phyloP scores from a whole-genome alignment of 108 stramenopile species.

The Pseudonitzschia pungens region DNA sequence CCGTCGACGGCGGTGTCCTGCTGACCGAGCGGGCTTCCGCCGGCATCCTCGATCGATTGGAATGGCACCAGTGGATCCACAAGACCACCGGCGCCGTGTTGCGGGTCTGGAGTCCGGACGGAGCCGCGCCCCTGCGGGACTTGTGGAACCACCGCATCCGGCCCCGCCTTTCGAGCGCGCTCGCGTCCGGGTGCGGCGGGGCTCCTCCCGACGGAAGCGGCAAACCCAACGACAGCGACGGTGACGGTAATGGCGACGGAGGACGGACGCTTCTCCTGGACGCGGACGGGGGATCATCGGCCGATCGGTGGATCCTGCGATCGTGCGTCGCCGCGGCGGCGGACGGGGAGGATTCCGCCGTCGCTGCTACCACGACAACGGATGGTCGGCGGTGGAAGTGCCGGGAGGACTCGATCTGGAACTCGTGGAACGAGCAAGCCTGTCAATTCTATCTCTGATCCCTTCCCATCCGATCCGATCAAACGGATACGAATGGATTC shows the following conservation, averaged over 20 bases:
- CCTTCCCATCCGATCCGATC: not conserved
- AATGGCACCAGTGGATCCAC: constrained; percentile 39
- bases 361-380: not conserved
- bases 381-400: not conserved
- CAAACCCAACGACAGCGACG: not conserved
- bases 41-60: constrained; percentile 16
- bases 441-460: not conserved
- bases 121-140: constrained; percentile 4
- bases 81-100: constrained; percentile 12
- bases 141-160: constrained; percentile 16
- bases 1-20: not conserved
- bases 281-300: not conserved
- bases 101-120: constrained; percentile 12
- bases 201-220: not conserved
- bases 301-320: not conserved
- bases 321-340: not conserved
- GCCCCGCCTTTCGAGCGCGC: not conserved
- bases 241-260: too few relatives aligned
- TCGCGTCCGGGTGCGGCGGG: not conserved
- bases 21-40: not conserved
- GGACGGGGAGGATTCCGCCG: not conserved
- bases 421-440: not conserved
- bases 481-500: not conserved
- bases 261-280: not conserved
- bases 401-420: not conserved